A percentile compares a stretch with the other conserved stretches of the same genome.
Conservation (phyloP, 2,329 filamentous ascomycete genomes). For the Truncatella angustata region DNA sequence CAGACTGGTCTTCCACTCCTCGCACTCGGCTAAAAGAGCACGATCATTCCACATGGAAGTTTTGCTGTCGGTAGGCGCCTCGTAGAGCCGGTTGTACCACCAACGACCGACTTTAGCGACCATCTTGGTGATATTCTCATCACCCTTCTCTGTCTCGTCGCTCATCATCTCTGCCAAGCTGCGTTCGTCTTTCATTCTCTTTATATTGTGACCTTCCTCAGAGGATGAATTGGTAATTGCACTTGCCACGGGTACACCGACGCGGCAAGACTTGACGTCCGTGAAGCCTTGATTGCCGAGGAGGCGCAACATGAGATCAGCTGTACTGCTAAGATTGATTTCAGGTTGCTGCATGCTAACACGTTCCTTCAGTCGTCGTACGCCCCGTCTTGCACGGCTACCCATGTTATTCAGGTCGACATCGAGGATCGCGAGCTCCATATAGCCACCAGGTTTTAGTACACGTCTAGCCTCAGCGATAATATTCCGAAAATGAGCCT, state of each 20-base stretch:
- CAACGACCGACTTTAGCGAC: slow-evolving; percentile 88
- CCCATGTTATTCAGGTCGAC: slow-evolving; percentile 84
- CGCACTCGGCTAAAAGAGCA: slow-evolving; percentile 76
- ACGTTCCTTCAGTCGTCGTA: slow-evolving; percentile 69
- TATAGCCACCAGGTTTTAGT: slow-evolving; percentile 71
- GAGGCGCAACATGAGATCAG: slow-evolving; percentile 62
- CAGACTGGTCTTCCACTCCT: slow-evolving; percentile 81
- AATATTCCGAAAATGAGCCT: slow-evolving; percentile 67
- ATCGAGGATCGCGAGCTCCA: slow-evolving; percentile 78
- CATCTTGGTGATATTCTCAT: slow-evolving; percentile 88
- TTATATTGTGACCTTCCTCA: slow-evolving; percentile 29
- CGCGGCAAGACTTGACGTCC: slow-evolving; percentile 71
- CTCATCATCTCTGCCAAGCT: slow-evolving; percentile 71
- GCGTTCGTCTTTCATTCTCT: slow-evolving; percentile 42
- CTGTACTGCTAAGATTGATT: slow-evolving; percentile 58
- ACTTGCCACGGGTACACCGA: slow-evolving; percentile 72
- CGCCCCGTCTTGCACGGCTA: slow-evolving; percentile 63
- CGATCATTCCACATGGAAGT: slow-evolving; percentile 77
- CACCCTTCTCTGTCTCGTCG: slow-evolving; percentile 66
- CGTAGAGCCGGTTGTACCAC: slow-evolving; percentile 96
- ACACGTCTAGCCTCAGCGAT: slow-evolving; percentile 75
- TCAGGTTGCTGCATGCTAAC: slow-evolving; percentile 61
- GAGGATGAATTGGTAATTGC: slow-evolving; percentile 33
- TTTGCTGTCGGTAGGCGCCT: slow-evolving; percentile 57
- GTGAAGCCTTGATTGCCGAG: slow-evolving; percentile 69